phyloP scores from a whole-genome alignment of 2,329 filamentous ascomycete species.

The Zasmidium citrigriseum region DNA sequence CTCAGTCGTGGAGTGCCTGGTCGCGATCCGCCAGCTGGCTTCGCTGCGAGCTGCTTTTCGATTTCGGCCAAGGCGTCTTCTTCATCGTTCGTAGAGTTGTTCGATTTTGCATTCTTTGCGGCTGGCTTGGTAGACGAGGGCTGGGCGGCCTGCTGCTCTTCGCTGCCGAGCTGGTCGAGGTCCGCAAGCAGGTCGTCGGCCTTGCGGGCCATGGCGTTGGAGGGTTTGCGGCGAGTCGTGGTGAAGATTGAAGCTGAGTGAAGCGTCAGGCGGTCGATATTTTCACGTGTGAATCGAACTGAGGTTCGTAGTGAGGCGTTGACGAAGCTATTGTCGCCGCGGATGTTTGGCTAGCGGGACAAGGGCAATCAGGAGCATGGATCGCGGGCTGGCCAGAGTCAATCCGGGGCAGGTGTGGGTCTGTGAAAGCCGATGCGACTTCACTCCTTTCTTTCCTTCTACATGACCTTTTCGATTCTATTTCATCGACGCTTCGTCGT shows the following conservation, averaged over 20 bases:
- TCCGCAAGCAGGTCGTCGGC: conserved; percentile 35
- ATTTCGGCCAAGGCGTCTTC: conserved; percentile 86
- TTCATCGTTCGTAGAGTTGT: conserved; percentile 18
- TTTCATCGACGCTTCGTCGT: too few relatives aligned
- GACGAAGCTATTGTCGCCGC: neutral
- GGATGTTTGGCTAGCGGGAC: neutral
- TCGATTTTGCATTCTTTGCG: conserved; percentile 36
- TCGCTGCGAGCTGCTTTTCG: conserved; percentile 73
- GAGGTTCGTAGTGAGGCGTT: neutral
- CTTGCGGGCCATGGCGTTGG: conserved; percentile 41
- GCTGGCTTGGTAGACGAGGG: conserved; percentile 46
- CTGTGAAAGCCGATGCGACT: neutral
- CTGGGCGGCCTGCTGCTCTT: conserved; percentile 18
- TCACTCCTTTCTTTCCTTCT: neutral
- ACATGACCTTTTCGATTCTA: neutral
- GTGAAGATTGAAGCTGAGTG: neutral
- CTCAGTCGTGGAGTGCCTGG: conserved; percentile 77
- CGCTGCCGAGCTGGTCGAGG: conserved; percentile 27
- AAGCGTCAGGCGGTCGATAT: neutral
- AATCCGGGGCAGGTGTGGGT: neutral
- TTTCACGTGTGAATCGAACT: neutral
- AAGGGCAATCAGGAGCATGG: neutral
- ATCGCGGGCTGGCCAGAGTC: neutral
- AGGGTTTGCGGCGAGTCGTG: conserved; percentile 31
- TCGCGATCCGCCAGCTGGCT: conserved; percentile 66